Evolutionary conservation across 768 basidiomycete genomes (phyloP).

Genomic region (Tylopilus sp.): DNA sequence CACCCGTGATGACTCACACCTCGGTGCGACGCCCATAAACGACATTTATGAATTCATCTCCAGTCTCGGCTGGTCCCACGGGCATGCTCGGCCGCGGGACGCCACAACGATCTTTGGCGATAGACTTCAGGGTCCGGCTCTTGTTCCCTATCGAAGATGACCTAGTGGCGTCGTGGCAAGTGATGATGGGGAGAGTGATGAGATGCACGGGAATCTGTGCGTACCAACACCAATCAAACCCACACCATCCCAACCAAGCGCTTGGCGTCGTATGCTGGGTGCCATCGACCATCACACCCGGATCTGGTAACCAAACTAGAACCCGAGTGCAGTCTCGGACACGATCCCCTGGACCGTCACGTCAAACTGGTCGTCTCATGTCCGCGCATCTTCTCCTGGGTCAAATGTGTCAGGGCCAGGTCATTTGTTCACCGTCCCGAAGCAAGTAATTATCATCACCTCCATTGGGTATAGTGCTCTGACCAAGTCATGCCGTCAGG

Average conservation of each 20-base stretch:
- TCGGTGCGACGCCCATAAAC: not conserved
- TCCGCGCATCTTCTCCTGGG: not conserved
- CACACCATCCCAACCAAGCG: not conserved
- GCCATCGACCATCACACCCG: not conserved
- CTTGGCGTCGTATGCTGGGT: too few species aligned
- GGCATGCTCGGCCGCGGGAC: conserved; percentile 13
- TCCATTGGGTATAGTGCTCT: not conserved
- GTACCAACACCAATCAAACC: not conserved
- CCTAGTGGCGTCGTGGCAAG: not conserved
- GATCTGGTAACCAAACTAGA: not conserved
- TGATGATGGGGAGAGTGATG: not conserved
- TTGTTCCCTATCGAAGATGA: not conserved
- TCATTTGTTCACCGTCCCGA: not conserved
- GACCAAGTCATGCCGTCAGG: not conserved
- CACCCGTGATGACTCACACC: not conserved
- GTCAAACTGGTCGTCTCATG: not conserved
- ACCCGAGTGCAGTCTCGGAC: not conserved
- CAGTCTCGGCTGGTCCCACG: not conserved
- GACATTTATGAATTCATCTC: conserved; percentile 9
- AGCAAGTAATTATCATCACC: not conserved
- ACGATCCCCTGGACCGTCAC: not conserved
- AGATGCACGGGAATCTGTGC: not conserved
- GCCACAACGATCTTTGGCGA: conserved; percentile 10
- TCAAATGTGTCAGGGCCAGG: not conserved
- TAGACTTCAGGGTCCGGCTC: conserved; percentile 15